Evolutionary conservation across 768 basidiomycete genomes (phyloP).

Genomic region (Psilocybe cyanescens): DNA sequence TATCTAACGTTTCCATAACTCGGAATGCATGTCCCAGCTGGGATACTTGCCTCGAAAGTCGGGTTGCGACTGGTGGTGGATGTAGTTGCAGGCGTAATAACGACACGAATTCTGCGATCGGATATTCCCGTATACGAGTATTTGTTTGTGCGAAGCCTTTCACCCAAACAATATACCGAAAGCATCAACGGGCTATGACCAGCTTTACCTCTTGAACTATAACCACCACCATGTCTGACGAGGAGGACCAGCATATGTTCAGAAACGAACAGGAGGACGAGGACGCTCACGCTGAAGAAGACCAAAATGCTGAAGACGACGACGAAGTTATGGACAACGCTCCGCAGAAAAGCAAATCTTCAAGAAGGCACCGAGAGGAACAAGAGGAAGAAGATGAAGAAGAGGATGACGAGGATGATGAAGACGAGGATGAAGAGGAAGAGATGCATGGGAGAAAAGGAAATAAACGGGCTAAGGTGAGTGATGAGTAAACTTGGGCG

Average conservation of each 20-base stretch:
- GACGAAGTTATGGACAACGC: conserved; percentile 45
- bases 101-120: not conserved
- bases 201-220: conserved; percentile 23
- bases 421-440: conserved; percentile 49
- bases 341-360: conserved; percentile 29
- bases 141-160: conserved; percentile 10
- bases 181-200: not conserved
- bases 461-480: conserved; percentile 67
- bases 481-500: conserved; percentile 14
- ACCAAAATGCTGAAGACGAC: conserved; percentile 47
- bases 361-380: conserved; percentile 30
- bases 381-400: conserved; percentile 46
- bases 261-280: conserved; percentile 44
- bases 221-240: conserved; percentile 46
- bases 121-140: not conserved
- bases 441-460: conserved; percentile 53
- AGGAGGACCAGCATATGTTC: conserved; percentile 40
- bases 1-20: too few relatives aligned
- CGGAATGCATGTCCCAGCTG: too few relatives aligned
- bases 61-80: too few relatives aligned
- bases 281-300: conserved; percentile 34
- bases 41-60: too few relatives aligned
- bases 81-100: too few relatives aligned
- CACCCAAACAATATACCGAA: conserved; percentile 17
- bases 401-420: conserved; percentile 58